A percentile compares a stretch with the other conserved stretches of the same genome.
Conservation (phyloP, 169 alveolate species). For the Cryptosporidium sp. region DNA sequence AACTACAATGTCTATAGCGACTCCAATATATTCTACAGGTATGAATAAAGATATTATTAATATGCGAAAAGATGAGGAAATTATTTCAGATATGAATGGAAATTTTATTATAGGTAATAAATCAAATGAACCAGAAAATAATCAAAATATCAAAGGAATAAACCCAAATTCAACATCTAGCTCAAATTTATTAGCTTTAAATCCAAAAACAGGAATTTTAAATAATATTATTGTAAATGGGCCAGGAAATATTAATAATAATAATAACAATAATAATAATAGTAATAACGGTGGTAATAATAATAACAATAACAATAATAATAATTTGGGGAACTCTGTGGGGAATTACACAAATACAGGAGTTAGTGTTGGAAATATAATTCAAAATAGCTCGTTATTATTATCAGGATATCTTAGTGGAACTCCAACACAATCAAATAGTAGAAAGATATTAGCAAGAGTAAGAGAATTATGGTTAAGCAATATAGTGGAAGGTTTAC, state of each 20-base stretch:
- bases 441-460: conserved; percentile 70
- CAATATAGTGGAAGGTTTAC: conserved; percentile 61
- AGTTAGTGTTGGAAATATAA: conserved; percentile 64
- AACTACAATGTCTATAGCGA: conserved; percentile 26
- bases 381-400: conserved; percentile 64
- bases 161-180: neutral
- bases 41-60: conserved; percentile 5
- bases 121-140: conserved; percentile 14
- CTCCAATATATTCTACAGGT: conserved; percentile 44
- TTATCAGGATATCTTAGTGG: conserved; percentile 69
- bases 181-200: neutral
- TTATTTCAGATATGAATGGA: conserved; percentile 13
- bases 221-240: conserved; percentile 23
- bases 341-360: conserved; percentile 31
- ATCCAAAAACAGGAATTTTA: neutral
- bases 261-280: neutral
- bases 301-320: neutral
- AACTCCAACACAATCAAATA: conserved; percentile 69
- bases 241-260: neutral
- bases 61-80: conserved; percentile 49
- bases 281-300: neutral
- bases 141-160: neutral
- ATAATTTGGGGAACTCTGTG: conserved; percentile 10
- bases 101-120: neutral
- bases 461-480: conserved; percentile 74